Conservation (phyloP, 306 rosid species). For the Quercus engelmannii region DNA sequence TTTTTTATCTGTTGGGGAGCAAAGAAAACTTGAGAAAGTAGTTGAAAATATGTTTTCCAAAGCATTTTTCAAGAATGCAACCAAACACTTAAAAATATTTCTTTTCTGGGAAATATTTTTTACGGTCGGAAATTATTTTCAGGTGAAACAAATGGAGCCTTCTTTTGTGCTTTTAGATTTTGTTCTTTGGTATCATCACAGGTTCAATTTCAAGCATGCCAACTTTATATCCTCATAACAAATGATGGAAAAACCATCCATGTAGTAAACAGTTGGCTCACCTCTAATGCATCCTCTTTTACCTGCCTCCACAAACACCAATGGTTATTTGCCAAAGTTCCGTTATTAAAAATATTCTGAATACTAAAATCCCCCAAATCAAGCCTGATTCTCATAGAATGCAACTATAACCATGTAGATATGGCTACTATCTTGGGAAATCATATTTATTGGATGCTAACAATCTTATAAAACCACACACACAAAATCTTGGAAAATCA, state of each 20-base stretch:
- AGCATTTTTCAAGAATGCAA: too few species aligned
- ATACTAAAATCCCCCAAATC: background rate
- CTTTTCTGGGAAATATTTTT: too few species aligned
- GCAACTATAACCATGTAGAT: background rate
- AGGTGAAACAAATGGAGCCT: too few species aligned
- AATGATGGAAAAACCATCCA: background rate
- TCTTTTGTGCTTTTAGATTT: background rate
- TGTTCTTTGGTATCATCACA: background rate
- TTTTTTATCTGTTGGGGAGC: too few species aligned
- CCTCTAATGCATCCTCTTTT: background rate
- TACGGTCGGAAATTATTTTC: too few species aligned
- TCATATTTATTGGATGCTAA: too few species aligned
- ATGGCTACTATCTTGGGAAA: background rate
- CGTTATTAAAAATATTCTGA: background rate
- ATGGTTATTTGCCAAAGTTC: background rate
- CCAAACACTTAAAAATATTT: too few species aligned
- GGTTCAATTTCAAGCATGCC: slow-evolving; percentile 13
- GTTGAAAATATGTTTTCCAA: too few species aligned
- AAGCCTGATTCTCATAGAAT: background rate
- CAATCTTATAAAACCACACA: too few species aligned
- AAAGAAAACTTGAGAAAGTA: too few species aligned
- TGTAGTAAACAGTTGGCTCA: background rate
- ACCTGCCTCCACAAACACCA: background rate
- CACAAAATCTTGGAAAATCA: background rate
- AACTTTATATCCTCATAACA: background rate